A percentile compares a stretch with the other conserved stretches of the same genome.
Conservation (phyloP, 768 basidiomycete species). For the Amanita jacksonii region DNA sequence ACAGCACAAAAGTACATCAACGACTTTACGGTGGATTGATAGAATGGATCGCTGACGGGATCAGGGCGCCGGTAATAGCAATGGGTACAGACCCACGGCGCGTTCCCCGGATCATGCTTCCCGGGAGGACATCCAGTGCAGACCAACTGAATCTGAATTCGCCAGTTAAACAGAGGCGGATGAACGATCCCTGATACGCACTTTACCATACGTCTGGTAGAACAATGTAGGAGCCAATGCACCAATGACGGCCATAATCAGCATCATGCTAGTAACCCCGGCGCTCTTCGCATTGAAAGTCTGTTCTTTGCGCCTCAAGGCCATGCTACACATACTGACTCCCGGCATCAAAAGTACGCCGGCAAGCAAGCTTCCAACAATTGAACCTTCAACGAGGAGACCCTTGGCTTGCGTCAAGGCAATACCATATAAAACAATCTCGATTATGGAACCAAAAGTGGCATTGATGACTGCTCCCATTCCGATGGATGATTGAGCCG, state of each 20-base stretch:
- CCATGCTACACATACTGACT: conserved; percentile 88
- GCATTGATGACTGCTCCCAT: conserved; percentile 99
- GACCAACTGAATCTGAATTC: conserved; percentile 70
- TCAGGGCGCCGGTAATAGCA: conserved; percentile 95
- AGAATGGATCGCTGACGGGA: conserved; percentile 91
- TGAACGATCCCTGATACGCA: conserved; percentile 33
- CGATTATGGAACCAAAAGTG: conserved; percentile 96
- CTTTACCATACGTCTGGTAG: conserved; percentile 96
- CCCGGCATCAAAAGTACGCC: conserved; percentile 98
- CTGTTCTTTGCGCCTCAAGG: conserved; percentile 86
- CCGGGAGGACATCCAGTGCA: conserved; percentile 73
- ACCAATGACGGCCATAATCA: conserved; percentile 99
- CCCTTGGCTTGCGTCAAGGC: conserved; percentile 89
- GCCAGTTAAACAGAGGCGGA: conserved; percentile 4
- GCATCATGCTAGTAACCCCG: conserved; percentile 97
- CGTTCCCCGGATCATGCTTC: conserved; percentile 29
- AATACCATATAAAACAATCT: conserved; percentile 88
- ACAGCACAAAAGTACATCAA: conserved; percentile 93
- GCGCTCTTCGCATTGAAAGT: conserved; percentile 99
- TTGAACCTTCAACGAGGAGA: conserved; percentile 91
- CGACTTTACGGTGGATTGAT: conserved; percentile 89
- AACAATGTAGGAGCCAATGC: conserved; percentile 92
- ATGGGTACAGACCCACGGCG: conserved; percentile 79
- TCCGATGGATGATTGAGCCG: conserved; percentile 96
- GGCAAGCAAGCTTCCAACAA: conserved; percentile 90